A percentile compares a stretch with the other conserved stretches of the same genome.
Conservation (phyloP, 1,139 yeast species). For the Geotrichum bryndzae region DNA sequence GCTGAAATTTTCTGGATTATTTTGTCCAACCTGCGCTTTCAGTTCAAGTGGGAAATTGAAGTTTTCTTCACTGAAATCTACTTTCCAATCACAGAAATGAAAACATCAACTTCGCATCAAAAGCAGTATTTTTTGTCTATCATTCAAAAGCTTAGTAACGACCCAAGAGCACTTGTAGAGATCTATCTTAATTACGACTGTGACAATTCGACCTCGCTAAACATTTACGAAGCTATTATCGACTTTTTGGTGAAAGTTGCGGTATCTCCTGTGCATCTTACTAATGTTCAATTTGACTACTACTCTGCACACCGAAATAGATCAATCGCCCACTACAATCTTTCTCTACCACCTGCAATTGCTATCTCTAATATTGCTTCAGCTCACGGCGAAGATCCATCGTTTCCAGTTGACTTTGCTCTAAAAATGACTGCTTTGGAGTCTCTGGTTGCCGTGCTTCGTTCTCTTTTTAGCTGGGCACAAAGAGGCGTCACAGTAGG, state of each 20-base stretch:
- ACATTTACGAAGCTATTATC: constrained; percentile 74
- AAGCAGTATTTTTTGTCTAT: constrained; percentile 78
- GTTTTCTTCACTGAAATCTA: constrained; percentile 90
- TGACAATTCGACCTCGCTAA: constrained; percentile 67
- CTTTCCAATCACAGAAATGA: constrained; percentile 89
- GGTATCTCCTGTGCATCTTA: constrained; percentile 62
- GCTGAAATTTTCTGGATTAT: constrained; percentile 91
- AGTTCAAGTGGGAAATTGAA: constrained; percentile 87
- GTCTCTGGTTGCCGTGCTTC: constrained; percentile 73
- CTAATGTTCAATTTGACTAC: constrained; percentile 60
- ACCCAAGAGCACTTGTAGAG: constrained; percentile 87
- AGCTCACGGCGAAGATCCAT: constrained; percentile 37
- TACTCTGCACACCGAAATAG: constrained; percentile 57
- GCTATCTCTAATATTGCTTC: constrained; percentile 65
- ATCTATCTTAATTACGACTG: constrained; percentile 94
- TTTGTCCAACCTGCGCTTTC: constrained; percentile 73
- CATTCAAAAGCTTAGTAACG: constrained; percentile 73
- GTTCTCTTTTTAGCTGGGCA: constrained; percentile 84
- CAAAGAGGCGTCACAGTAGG: constrained; percentile 56
- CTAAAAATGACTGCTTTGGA: constrained; percentile 75
- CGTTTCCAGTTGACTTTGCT: constrained; percentile 53
- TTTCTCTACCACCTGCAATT: constrained; percentile 65
- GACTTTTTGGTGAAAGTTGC: constrained; percentile 74
- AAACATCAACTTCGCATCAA: constrained; percentile 86
- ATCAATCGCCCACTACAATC: constrained; percentile 68